phyloP scores from a whole-genome alignment of 202 grass and related monocot genomes.

The Panicum hallii region DNA sequence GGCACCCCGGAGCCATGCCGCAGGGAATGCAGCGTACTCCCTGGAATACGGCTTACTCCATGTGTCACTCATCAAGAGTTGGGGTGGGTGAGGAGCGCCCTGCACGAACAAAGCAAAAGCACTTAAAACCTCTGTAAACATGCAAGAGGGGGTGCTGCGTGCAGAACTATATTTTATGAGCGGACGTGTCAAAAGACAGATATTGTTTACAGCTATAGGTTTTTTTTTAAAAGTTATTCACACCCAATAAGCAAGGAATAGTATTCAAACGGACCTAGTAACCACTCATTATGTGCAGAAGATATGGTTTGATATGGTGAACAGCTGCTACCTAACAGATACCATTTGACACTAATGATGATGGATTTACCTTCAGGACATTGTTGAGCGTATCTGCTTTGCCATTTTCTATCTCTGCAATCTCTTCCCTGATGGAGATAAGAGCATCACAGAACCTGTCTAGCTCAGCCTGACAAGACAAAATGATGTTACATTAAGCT shows the following conservation, averaged over 20 bases:
- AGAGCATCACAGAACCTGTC: conserved; percentile 99
- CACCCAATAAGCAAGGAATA: conserved; percentile 1
- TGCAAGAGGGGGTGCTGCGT: conserved; percentile 2
- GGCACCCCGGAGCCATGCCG: conserved; percentile 84
- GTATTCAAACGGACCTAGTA: conserved; percentile 13
- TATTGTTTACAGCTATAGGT: neutral
- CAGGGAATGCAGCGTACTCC: conserved; percentile 94
- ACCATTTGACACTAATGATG: conserved; percentile 11
- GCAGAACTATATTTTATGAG: neutral
- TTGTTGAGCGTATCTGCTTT: conserved; percentile 86
- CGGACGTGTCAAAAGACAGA: no score
- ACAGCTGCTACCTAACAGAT: neutral
- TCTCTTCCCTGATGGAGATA: conserved; percentile 97
- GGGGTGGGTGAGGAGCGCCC: conserved; percentile 93
- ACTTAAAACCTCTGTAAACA: conserved; percentile 28
- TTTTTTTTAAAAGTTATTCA: neutral
- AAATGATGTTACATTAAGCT: conserved; percentile 43
- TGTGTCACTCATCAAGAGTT: conserved; percentile 81
- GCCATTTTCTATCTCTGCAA: conserved; percentile 81
- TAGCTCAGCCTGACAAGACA: conserved; percentile 74
- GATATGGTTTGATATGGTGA: conserved; percentile 8
- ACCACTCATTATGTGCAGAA: neutral
- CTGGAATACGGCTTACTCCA: conserved; percentile 97
- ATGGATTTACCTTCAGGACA: conserved; percentile 92
- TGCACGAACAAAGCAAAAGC: conserved; percentile 46